These are phyloP conservation scores for Aspergillus hancockii DNA, from an alignment of 495 filamentous ascomycete species.

Conservation along the genomic window DNA sequence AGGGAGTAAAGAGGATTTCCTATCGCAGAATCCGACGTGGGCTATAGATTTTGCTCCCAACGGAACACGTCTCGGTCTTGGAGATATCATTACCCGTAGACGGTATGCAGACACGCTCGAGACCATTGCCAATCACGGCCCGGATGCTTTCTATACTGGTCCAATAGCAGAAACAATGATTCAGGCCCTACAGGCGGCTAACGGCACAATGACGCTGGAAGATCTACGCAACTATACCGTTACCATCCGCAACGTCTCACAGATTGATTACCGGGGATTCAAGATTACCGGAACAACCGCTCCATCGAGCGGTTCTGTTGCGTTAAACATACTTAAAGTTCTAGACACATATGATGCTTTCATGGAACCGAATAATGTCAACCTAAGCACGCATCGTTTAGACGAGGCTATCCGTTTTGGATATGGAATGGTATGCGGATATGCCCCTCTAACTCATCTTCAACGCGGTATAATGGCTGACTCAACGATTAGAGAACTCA, in stretches of 20 bases:
- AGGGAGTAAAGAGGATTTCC: conserved; percentile 54
- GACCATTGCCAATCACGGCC: conserved; percentile 66
- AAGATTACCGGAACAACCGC: conserved; percentile 67
- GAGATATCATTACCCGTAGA: conserved; percentile 75
- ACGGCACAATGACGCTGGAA: conserved; percentile 80
- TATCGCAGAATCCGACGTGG: conserved; percentile 73
- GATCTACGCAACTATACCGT: conserved; percentile 73
- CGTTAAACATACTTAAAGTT: conserved; percentile 72
- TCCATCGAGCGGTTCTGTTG: conserved; percentile 73
- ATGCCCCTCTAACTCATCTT: not conserved
- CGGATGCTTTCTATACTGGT: conserved; percentile 77
- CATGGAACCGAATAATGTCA: conserved; percentile 51
- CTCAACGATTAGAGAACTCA: conserved; percentile 49
- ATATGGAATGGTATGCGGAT: conserved; percentile 61
- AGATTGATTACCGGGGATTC: conserved; percentile 71
- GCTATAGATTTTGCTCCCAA: conserved; percentile 88
- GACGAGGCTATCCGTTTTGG: conserved; percentile 86
- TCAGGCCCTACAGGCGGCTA: conserved; percentile 56
- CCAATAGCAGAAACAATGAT: conserved; percentile 73
- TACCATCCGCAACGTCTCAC: conserved; percentile 57
- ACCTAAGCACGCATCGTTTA: conserved; percentile 74
- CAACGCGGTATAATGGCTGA: conserved; percentile 3
- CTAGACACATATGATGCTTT: conserved; percentile 69
- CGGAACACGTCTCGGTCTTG: conserved; percentile 64
- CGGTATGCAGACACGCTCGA: conserved; percentile 79